phyloP scores from a whole-genome alignment of 169 alveolate genomes.

The Cyclospora cayetanensis region DNA sequence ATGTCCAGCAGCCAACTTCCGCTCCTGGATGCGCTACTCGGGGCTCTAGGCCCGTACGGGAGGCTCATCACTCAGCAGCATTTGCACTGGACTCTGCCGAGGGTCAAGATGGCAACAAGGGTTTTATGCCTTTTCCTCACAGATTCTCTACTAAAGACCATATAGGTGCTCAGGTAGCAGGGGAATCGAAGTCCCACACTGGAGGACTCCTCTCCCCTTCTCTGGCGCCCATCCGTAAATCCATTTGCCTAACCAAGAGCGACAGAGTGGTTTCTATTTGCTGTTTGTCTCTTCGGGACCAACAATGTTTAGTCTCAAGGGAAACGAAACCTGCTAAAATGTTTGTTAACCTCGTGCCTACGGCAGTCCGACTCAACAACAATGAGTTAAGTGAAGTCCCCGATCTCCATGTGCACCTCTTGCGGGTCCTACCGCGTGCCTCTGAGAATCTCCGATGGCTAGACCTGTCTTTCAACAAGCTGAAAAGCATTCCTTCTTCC shows the following conservation, averaged over 20 bases:
- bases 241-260: conserved; percentile 33
- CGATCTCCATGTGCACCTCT: background rate
- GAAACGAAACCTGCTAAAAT: background rate
- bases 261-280: conserved; percentile 29
- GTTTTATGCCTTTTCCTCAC: too few species aligned
- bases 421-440: background rate
- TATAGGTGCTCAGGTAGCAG: too few species aligned
- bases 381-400: background rate
- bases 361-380: conserved; percentile 52
- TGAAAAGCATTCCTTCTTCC: background rate
- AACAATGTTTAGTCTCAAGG: background rate
- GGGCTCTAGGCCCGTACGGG: too few species aligned
- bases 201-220: background rate
- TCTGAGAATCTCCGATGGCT: conserved; percentile 2
- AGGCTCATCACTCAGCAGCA: too few species aligned
- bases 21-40: too few species aligned
- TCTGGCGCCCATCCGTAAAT: background rate
- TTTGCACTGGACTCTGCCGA: too few species aligned
- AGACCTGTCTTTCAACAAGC: conserved; percentile 23
- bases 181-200: too few species aligned
- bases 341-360: background rate
- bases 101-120: too few species aligned
- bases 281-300: background rate
- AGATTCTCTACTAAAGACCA: too few species aligned
- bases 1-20: too few species aligned